A percentile compares a stretch with the other conserved stretches of the same genome.
These are phyloP conservation scores for Erysimum pusillum DNA, from an alignment of 441 rosid species.

Conservation along the genomic window DNA sequence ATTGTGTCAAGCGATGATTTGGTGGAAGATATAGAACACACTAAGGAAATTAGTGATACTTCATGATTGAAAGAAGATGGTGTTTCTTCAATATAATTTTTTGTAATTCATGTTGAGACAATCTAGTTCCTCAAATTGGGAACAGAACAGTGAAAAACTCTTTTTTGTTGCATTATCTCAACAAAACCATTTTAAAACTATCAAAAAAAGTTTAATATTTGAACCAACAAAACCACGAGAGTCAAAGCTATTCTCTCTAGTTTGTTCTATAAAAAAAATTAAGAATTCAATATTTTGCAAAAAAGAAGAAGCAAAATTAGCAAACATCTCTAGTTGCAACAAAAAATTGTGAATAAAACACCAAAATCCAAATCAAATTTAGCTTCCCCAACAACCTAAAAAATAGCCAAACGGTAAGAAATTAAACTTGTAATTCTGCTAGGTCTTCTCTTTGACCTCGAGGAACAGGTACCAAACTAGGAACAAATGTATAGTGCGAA, in stretches of 20 bases:
- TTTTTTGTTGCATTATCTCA: too few relatives aligned
- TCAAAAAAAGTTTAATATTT: too few relatives aligned
- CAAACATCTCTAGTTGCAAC: not conserved
- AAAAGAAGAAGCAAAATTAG: not conserved
- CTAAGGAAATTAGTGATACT: too few relatives aligned
- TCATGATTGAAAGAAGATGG: too few relatives aligned
- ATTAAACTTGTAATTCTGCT: not conserved
- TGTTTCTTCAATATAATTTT: too few relatives aligned
- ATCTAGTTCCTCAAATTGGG: too few relatives aligned
- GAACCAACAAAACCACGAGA: too few relatives aligned
- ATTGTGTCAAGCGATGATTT: too few relatives aligned
- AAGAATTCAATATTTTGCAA: not conserved
- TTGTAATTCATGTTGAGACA: too few relatives aligned
- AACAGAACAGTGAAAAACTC: too few relatives aligned
- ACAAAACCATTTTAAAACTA: too few relatives aligned
- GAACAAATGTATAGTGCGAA: not conserved
- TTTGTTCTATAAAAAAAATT: not conserved
- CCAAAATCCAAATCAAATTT: not conserved
- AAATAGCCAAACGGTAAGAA: not conserved
- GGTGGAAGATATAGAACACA: too few relatives aligned
- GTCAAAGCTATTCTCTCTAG: not conserved
- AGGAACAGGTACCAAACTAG: slow-evolving; percentile 8
- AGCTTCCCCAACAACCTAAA: not conserved
- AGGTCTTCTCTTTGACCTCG: not conserved
- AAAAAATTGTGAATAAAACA: not conserved